Evolutionary conservation across 2,329 filamentous ascomycete species (phyloP), one percentile per base, ranked within the genome.

Genomic region (Geosmithia morbida): DNA sequence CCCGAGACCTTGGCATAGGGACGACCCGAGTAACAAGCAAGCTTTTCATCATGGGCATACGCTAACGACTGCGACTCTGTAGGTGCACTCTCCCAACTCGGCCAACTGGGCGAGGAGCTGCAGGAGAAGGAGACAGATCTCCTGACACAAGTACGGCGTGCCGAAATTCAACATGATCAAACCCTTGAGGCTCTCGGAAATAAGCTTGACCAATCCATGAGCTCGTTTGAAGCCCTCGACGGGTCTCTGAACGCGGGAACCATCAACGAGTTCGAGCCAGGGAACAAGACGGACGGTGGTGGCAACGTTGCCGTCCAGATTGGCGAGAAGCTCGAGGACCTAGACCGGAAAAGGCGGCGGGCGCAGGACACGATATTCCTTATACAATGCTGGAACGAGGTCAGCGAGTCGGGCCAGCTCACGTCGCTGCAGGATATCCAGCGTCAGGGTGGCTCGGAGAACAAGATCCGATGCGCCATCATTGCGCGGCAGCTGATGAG

Each of bases 321-420:
- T 46, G 92, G 92, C 55, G 88, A 94, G 67, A 82, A 83, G 58
- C 71, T 98, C 11, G 92, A 98, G 67, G 90, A 97, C 62, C 72
- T 98, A 50, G 92, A 98, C 64, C 80, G 87, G 58, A 94, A 98
- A 67, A 74, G 89, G 55, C 83, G 87, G 59, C 75, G 90, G 50
- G 92, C 92, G 30, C 75, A 92, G 61, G 92, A 98, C 68, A 89
- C 92, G 51, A 90, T 86, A 60, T 97, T 97, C 61, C 66, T 98
- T 50, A 88, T 98, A 53, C 85, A 94, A 61, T 98, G 92, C 68
- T 98, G 92, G 90, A 80, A 87, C 41, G 90, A 97, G 59, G 87
- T 98, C 55, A 89, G 83, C 64, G 89, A 95, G 58, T 83, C 83
- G 8, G 92, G 92, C 3, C 81, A 92, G 55, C 73, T 97, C 48